phyloP scores from a whole-genome alignment of 1,284 basidiomycete species.

The Tremellales sp. region DNA sequence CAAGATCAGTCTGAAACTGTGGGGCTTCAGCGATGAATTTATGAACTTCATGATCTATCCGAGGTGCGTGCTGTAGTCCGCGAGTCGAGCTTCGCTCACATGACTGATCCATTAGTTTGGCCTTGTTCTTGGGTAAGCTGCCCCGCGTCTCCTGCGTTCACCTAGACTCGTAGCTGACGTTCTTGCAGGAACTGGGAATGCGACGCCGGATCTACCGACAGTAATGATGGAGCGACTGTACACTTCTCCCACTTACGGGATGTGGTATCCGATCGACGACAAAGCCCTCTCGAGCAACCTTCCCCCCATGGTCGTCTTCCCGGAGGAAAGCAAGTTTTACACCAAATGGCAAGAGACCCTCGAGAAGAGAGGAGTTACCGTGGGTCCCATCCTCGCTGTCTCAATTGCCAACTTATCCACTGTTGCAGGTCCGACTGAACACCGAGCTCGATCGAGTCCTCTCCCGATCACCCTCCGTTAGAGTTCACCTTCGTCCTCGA shows the following conservation, averaged over 20 bases:
- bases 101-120: slow-evolving; percentile 21
- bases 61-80: slow-evolving; percentile 19
- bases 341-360: slow-evolving; percentile 45
- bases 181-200: slow-evolving; percentile 44
- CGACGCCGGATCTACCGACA: slow-evolving; percentile 47
- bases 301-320: slow-evolving; percentile 52
- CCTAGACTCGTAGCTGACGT: slow-evolving; percentile 1
- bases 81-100: neutral
- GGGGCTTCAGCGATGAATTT: slow-evolving; percentile 56
- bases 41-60: slow-evolving; percentile 50
- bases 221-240: slow-evolving; percentile 51
- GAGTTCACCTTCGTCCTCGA: slow-evolving; percentile 35
- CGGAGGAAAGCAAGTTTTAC: slow-evolving; percentile 48
- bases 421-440: slow-evolving; percentile 41
- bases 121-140: slow-evolving; percentile 43
- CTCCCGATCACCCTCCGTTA: slow-evolving; percentile 38
- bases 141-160: neutral
- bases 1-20: slow-evolving; percentile 58
- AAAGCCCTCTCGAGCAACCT: slow-evolving; percentile 46
- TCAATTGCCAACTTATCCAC: slow-evolving; percentile 16
- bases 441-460: slow-evolving; percentile 44
- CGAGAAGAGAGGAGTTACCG: slow-evolving; percentile 43
- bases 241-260: slow-evolving; percentile 50
- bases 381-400: slow-evolving; percentile 23
- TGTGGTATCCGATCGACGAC: slow-evolving; percentile 49